Percentiles rank a stretch among this genome's conserved stretches.
Conservation (phyloP, 352 stramenopile genomes). For the Globisporangium parvum region DNA sequence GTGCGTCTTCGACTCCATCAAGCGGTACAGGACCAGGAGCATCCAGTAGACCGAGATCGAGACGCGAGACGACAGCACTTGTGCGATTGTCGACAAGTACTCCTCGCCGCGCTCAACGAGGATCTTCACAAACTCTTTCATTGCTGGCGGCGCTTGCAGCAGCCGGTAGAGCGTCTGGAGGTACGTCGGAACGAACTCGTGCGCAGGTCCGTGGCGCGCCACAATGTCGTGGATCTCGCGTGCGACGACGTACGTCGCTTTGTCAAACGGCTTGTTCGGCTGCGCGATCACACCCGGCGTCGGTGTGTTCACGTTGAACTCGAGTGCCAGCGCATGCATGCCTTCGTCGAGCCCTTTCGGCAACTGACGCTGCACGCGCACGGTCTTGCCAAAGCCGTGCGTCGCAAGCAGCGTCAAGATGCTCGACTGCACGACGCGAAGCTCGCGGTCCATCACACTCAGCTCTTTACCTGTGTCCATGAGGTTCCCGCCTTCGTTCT, state of each 20-base stretch:
- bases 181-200: conserved; percentile 70
- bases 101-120: conserved; percentile 69
- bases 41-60: conserved; percentile 71
- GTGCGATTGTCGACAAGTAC: conserved; percentile 60
- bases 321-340: conserved; percentile 66
- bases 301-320: conserved; percentile 76
- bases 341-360: conserved; percentile 62
- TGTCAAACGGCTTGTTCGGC: conserved; percentile 76
- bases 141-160: conserved; percentile 47
- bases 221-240: conserved; percentile 71
- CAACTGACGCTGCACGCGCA: conserved; percentile 51
- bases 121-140: conserved; percentile 73
- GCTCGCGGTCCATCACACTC: conserved; percentile 59
- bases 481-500: conserved; percentile 54
- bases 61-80: conserved; percentile 48
- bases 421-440: conserved; percentile 54
- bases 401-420: conserved; percentile 55
- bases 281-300: conserved; percentile 66
- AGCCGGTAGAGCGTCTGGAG: conserved; percentile 73
- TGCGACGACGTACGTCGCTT: conserved; percentile 53
- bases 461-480: conserved; percentile 26
- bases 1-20: conserved; percentile 65
- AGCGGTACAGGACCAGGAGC: conserved; percentile 52
- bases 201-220: conserved; percentile 40
- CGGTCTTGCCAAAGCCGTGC: conserved; percentile 59